Base-by-base conservation (phyloP, 2,329 filamentous ascomycete genomes). In the Ramularia endophylla region DNA sequence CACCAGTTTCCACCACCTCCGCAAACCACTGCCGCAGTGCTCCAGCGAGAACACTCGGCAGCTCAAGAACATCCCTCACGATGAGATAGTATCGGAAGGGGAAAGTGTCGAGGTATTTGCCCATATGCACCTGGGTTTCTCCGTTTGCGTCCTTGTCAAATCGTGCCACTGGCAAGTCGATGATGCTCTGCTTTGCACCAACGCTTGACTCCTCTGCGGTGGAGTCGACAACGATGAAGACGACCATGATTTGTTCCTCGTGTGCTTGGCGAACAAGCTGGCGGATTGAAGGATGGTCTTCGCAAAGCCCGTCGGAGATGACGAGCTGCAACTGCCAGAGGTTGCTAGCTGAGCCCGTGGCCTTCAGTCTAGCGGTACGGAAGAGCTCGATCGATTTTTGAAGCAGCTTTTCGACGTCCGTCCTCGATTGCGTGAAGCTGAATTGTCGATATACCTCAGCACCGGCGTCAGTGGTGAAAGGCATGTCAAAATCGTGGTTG, bases 51-150 rank as follows among this genome's bases (percentile, higher is more conserved):
- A 95, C 89, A 25, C 80, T 81, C 4, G 94, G 92, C 58, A 99
- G 72, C 65, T 98, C 92, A 57, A 84, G 81, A 35, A 98, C 81
- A 68, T 97, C 81, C 52, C 90, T 81, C 44, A 98, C 92, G 53
- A 98, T 87, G 41, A 98, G 69, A 63, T 97, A 99, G 69, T 95
- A 98, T 63, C 85, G 81, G 69, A 99, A 99, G 0, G 94, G 92
- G 65, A 98, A 98, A 6, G 81, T 84, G 63, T 98, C 94, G 54
- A 98, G 76, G 62, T 98, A 98, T 57, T 86, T 80, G 70, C 87
- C 84, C 64, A 94, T 88, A 56, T 83, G 82, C 41, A 95, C 78
- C 61, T 73, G 73, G 64, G 73, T 72, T 57, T 80, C 76, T 47
- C 70, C 81, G 68, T 68, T 80, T 13, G 65, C 72, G 58, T 86